These are phyloP conservation scores for Ascochyta pisi DNA, from an alignment of 2,329 filamentous ascomycete species.

Conservation along the genomic window DNA sequence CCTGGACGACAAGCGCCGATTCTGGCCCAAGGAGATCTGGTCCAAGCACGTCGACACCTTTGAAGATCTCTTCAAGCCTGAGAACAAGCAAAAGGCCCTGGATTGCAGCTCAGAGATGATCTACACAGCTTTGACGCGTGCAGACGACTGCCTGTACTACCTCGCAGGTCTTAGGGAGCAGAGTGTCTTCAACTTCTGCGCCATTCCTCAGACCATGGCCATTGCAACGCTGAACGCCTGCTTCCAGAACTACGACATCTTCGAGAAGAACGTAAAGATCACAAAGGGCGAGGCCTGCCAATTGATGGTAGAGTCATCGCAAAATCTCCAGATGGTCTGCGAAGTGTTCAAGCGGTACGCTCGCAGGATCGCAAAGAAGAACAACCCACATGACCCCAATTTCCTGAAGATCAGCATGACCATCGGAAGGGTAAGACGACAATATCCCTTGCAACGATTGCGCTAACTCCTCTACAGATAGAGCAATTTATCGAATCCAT, in stretches of 20 bases:
- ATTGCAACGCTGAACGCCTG: conserved; percentile 92
- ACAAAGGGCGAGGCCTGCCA: conserved; percentile 92
- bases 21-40: conserved; percentile 98
- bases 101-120: conserved; percentile 94
- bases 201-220: conserved; percentile 96
- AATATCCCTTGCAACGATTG: not conserved
- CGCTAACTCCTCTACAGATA: conserved; percentile 62
- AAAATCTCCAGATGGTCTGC: conserved; percentile 83
- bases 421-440: conserved; percentile 74
- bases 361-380: conserved; percentile 88
- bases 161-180: conserved; percentile 94
- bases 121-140: conserved; percentile 83
- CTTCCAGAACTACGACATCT: conserved; percentile 89
- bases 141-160: conserved; percentile 95
- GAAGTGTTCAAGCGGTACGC: conserved; percentile 81
- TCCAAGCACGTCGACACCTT: conserved; percentile 91
- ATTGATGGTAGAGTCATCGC: conserved; percentile 90
- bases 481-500: conserved; percentile 95
- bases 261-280: conserved; percentile 91
- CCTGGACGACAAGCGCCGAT: conserved; percentile 82
- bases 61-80: conserved; percentile 85
- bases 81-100: conserved; percentile 77
- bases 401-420: conserved; percentile 90
- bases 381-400: conserved; percentile 90
- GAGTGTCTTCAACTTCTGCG: conserved; percentile 98